Base-by-base conservation (phyloP, 2,329 filamentous ascomycete genomes). In the Dendrostoma leiphaemia region DNA sequence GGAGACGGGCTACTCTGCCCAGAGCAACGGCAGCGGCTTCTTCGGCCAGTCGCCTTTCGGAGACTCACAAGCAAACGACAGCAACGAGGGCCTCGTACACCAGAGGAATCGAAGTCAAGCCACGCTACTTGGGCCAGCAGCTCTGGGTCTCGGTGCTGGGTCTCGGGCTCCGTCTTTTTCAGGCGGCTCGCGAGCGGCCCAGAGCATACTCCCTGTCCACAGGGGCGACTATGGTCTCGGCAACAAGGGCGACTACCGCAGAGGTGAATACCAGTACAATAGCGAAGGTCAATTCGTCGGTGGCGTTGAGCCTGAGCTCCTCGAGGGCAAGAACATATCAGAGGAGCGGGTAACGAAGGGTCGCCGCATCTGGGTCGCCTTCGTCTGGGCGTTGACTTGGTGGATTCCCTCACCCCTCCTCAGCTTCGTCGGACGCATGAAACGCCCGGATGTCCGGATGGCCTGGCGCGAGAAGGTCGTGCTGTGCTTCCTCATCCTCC, bases 381-480 rank as follows among this genome's bases (percentile, higher is more conserved):
- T 94, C 37, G 90, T 94, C 3, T 97, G 92, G 91, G 81, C 83
- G 1, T 61, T 95, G 46, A 99, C 94, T 0, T 97, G 91, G 68
- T 97, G 90, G 89, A 94, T 97, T 61, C 94, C 94, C 0, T 97
- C 93, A 0, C 89, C 90, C 45, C 61, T 89, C 2, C 83, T 99
- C 15, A 82, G 82, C n/a, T 87, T 80, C 56, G 66, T 97, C 54
- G 94, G 94, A 29, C 89, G 93, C 21, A 99, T 99, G 94, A 95
- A 96, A 74, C 86, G 94, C 52, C 94, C 92, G 2, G 94, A 99
- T 72, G 91, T 99, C 8, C 89, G 94, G 24, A 89, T 97, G 84
- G 94, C 94, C 0, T 99, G 94, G 94, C 84, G 94, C 71, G 94
- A 99, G 67, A 99, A 99, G 72, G 48, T 99, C 10, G 88, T 94